Base-by-base conservation (phyloP, 805 yeast genomes). In the Lipomyces lipofer region DNA sequence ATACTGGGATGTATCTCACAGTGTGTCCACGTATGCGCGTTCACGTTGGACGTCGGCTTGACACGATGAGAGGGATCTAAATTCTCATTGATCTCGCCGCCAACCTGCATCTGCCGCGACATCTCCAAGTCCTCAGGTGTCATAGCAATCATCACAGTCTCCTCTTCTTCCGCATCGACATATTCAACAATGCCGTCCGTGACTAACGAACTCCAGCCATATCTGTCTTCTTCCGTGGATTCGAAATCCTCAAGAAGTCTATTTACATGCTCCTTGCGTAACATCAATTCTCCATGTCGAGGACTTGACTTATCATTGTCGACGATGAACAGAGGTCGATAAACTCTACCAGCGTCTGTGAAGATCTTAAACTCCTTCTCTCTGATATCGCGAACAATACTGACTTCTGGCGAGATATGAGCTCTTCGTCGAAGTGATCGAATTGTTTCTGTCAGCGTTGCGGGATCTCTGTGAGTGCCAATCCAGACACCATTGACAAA, bases 401-500 rank as follows among this genome's bases (percentile, higher is more conserved):
- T 89, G 51, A 95, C 97, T 75, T 94, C 99, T 12, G 98, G 88
- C 30, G 94, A 84, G 55, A 94, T 88, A 67, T 94, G 96, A 66
- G 98, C 97, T 69, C 84, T 85, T 79, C 99, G 86, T 75, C 99
- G 83, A 69, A 94, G 79, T 52, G 86, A 83, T 69, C 94, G 83
- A 83, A 94, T 86, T 19, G 97, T 91, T 45, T 86, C 91, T 52
- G 88, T 92, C 67, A 94, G 80, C 69, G 83, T 81, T n/a, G 91
- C 87, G 33, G 99, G 97, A 64, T 92, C 96, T 74, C 96, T 83
- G 69, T 92, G 98, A 35, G 95, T 92, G 75, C 99, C 99, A 48
- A 91, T 95, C 99, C 99, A 94, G 51, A 92, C 97, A 79, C 99
- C 99, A 69, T 94, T 94, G 50, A 94, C 95, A 70, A 94, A 94